These are phyloP conservation scores for Phyllostachys edulis DNA, from an alignment of 176 grass and related monocot genomes.

Conservation along the genomic window DNA sequence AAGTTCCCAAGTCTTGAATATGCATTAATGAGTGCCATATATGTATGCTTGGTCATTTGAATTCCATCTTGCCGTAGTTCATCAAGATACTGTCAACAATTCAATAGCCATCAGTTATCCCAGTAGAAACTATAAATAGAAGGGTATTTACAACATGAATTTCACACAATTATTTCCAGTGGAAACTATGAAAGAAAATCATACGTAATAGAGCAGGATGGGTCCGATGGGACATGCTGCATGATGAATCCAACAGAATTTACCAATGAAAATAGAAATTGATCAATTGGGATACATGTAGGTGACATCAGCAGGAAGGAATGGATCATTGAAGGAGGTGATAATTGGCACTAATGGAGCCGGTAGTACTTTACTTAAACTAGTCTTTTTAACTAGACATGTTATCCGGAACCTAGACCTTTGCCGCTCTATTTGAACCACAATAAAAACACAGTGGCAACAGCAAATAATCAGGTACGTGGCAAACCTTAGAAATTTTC, in stretches of 20 bases:
- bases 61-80: constrained; percentile 55
- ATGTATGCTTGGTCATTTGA: constrained; percentile 61
- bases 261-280: constrained; percentile 16
- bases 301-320: constrained; percentile 4
- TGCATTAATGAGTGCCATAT: constrained; percentile 69
- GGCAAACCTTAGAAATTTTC: constrained; percentile 74
- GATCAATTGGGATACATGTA: constrained; percentile 20
- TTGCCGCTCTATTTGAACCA: constrained; percentile 15
- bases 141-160: constrained; percentile 20
- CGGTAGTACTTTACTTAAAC: neutral
- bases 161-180: constrained; percentile 9
- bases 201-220: constrained; percentile 14
- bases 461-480: constrained; percentile 24
- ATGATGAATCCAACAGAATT: constrained; percentile 4
- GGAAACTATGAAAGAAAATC: constrained; percentile 25
- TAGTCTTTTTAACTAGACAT: constrained; percentile 9
- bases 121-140: neutral
- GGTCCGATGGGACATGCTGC: neutral
- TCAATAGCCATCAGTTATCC: constrained; percentile 22
- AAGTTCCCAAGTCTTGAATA: constrained; percentile 79
- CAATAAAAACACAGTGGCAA: constrained; percentile 29
- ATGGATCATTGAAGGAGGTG: neutral
- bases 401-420: constrained; percentile 13
- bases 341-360: neutral
- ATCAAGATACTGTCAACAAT: constrained; percentile 67